Evolutionary conservation across 2,329 filamentous ascomycete genomes (phyloP).

Genomic region (Epichloe hybrida): DNA sequence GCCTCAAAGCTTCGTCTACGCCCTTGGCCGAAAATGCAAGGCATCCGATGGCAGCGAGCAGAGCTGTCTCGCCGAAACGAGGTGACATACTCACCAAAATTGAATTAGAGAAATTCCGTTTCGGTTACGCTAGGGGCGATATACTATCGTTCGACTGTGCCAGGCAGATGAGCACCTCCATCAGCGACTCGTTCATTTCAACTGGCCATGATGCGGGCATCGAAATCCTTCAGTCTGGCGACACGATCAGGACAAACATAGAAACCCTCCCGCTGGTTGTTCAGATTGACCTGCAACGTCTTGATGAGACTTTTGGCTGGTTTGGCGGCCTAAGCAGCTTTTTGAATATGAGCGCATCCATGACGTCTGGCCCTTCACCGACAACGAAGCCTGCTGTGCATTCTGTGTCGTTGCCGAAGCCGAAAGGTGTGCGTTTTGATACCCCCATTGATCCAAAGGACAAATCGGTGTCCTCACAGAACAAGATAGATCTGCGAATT

Average conservation of each 20-base stretch:
- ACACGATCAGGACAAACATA: slow-evolving; percentile 44
- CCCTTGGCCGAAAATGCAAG: not conserved
- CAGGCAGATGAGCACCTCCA: slow-evolving; percentile 43
- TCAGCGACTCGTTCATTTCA: slow-evolving; percentile 43
- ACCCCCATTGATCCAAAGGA: slow-evolving; percentile 37
- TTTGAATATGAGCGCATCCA: slow-evolving; percentile 74
- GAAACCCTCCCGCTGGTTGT: slow-evolving; percentile 66
- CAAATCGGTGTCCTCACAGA: slow-evolving; percentile 31
- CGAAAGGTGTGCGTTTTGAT: slow-evolving; percentile 46
- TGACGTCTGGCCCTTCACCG: slow-evolving; percentile 56
- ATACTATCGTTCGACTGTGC: slow-evolving; percentile 50
- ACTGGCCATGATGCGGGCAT: slow-evolving; percentile 44
- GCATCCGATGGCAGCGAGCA: slow-evolving; percentile 1
- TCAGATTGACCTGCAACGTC: slow-evolving; percentile 59
- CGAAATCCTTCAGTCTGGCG: slow-evolving; percentile 32
- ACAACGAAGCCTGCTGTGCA: slow-evolving; percentile 23
- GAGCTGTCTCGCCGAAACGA: slow-evolving; percentile 7
- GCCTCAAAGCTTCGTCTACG: slow-evolving; percentile 21
- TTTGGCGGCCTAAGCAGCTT: slow-evolving; percentile 89
- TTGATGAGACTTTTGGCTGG: slow-evolving; percentile 79
- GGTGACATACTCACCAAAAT: slow-evolving; percentile 22
- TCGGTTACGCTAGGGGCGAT: slow-evolving; percentile 49
- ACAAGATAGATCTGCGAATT: slow-evolving; percentile 64
- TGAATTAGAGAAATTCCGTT: slow-evolving; percentile 42
- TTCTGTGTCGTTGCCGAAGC: slow-evolving; percentile 27